A percentile compares a stretch with the other conserved stretches of the same genome.
Evolutionary conservation across 805 yeast species (phyloP).

Genomic region (Saturnispora diversa): DNA sequence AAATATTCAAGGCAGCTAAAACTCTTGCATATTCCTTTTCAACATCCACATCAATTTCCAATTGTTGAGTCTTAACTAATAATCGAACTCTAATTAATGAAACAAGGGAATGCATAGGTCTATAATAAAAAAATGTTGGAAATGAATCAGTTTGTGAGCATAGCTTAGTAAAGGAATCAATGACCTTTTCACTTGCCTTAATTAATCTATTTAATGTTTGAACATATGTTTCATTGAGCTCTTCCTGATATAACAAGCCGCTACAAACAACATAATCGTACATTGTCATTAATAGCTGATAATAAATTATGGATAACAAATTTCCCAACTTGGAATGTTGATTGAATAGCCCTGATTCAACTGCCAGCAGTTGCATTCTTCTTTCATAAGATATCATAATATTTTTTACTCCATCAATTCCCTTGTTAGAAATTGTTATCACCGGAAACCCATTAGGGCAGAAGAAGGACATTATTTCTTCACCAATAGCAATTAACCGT

Average conservation of each 20-base stretch:
- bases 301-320: conserved; percentile 38
- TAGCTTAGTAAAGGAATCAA: conserved; percentile 37
- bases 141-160: conserved; percentile 33
- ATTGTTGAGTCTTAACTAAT: conserved; percentile 35
- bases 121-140: conserved; percentile 46
- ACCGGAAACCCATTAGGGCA: conserved; percentile 24
- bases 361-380: conserved; percentile 32
- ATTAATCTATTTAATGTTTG: conserved; percentile 37
- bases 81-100: conserved; percentile 40
- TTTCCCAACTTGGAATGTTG: conserved; percentile 31
- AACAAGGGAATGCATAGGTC: conserved; percentile 47
- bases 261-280: conserved; percentile 45
- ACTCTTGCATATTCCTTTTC: conserved; percentile 28
- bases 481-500: conserved; percentile 40
- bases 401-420: conserved; percentile 18
- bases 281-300: conserved; percentile 43
- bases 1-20: conserved; percentile 17
- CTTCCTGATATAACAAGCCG: conserved; percentile 27
- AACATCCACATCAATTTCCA: conserved; percentile 29
- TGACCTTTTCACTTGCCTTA: conserved; percentile 37
- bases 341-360: conserved; percentile 34
- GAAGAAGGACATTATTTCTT: conserved; percentile 38
- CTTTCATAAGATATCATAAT: conserved; percentile 35
- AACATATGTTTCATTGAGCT: conserved; percentile 28
- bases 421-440: conserved; percentile 1